Base-by-base conservation (phyloP, 2,329 filamentous ascomycete species). In the Penicillium frequentans region DNA sequence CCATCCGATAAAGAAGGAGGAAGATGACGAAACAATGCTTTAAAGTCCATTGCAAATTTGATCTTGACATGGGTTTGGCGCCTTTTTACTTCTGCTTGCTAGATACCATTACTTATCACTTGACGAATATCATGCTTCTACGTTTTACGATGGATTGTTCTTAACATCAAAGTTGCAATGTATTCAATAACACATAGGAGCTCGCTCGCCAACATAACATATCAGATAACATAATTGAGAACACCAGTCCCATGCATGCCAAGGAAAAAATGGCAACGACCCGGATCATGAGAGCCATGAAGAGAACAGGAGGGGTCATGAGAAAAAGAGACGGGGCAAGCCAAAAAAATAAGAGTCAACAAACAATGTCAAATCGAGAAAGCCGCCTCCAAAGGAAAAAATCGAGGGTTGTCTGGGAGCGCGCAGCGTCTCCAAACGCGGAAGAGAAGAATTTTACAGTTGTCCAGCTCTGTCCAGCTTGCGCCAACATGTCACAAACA, bases 161-260 rank as follows among this genome's bases (percentile, higher is more conserved):
- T 55, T 52, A 64, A 61, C n/a, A 60, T 60, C 47, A 57, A 58
- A 58, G 37, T 51, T 56, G 56, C 21, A 55, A 56, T 62, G 56
- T 58, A 63, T 66, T 58, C 58, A 54, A 50, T 62, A 63, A 61
- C 55, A 58, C 58, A 58, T 60, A 58, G 47, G 49, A 55, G 29
- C 42, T 64, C 64, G 62, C 61, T 70, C 69, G 69, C 70, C 70
- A 67, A 64, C 69, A 58, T 49, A 62, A 55, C 60, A 66, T 55
- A 66, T 60, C 62, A 64, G 23, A 56, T 61, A 64, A 67, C 64
- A 66, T 59, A 61, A 66, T 58, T 44, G 61, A 66, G 43, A 73
- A 74, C 72, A 70, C 72, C 72, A 65, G 63, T 68, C 65, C 71
- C 69, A 75, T 75, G 72, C 72, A 74, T 72, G 69, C 65, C 65